Evolutionary conservation across 2,329 filamentous ascomycete species (phyloP).

Genomic region (Fusarium miscanthi): DNA sequence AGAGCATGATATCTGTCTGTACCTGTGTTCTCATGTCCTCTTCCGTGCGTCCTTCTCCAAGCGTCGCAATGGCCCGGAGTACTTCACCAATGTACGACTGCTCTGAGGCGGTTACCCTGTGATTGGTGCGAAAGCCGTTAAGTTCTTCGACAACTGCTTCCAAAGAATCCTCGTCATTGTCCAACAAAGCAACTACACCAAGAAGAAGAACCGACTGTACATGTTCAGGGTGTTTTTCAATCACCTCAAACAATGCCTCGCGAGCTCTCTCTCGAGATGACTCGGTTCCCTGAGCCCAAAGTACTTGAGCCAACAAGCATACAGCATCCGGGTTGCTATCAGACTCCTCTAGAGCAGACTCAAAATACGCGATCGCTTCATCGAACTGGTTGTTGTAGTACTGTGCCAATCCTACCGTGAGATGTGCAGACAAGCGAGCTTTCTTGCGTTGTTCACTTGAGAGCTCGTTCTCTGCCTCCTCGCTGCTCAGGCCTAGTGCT

Average conservation of each 20-base stretch:
- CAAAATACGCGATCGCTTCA: constrained; percentile 81
- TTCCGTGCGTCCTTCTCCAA: constrained; percentile 61
- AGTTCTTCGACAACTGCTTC: constrained; percentile 86
- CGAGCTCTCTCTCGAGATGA: constrained; percentile 80
- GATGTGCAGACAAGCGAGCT: constrained; percentile 82
- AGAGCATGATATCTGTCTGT: constrained; percentile 81
- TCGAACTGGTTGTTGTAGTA: constrained; percentile 76
- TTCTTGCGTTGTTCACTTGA: constrained; percentile 72
- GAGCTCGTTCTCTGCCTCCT: constrained; percentile 75
- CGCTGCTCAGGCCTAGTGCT: constrained; percentile 80
- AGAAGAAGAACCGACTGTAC: constrained; percentile 83
- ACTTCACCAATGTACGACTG: constrained; percentile 78
- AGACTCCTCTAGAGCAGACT: constrained; percentile 81
- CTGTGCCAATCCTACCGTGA: constrained; percentile 85
- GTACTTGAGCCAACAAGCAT: constrained; percentile 87
- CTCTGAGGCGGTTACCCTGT: constrained; percentile 71
- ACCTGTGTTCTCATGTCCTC: constrained; percentile 71
- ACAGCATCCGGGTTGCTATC: constrained; percentile 82
- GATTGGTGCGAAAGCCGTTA: constrained; percentile 74
- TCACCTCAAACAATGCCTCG: constrained; percentile 81
- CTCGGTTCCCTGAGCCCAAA: constrained; percentile 88
- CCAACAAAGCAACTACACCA: constrained; percentile 84
- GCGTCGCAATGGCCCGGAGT: constrained; percentile 76
- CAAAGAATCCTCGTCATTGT: constrained; percentile 80
- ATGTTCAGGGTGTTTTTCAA: constrained; percentile 79